phyloP scores from a whole-genome alignment of 257 asterid species.

The Henckelia pumila region DNA sequence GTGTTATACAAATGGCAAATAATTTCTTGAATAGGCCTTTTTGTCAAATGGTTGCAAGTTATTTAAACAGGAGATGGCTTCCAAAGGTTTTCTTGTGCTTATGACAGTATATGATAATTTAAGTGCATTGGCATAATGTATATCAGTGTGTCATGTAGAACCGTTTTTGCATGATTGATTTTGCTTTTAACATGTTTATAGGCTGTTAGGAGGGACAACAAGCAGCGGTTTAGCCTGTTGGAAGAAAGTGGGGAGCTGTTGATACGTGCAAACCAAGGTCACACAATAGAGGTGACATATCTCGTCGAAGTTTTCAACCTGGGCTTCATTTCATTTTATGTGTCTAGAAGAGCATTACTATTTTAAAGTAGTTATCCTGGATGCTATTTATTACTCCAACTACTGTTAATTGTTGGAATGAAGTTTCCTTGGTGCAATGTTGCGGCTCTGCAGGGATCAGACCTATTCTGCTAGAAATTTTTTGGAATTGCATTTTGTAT shows the following conservation, averaged over 20 bases:
- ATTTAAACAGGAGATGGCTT: background rate
- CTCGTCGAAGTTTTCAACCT: slow-evolving; percentile 7
- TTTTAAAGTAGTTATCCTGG: slow-evolving; percentile 7
- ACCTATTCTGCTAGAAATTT: slow-evolving; percentile 9
- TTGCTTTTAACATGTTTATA: slow-evolving; percentile 24
- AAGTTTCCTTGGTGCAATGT: background rate
- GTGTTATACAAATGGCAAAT: background rate
- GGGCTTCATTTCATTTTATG: slow-evolving; percentile 3
- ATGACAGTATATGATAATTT: background rate
- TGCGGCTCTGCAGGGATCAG: background rate
- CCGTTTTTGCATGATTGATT: slow-evolving; percentile 2
- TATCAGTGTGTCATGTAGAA: slow-evolving; percentile 3
- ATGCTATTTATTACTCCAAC: background rate
- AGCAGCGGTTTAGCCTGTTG: slow-evolving; percentile 74
- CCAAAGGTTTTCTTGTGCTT: background rate
- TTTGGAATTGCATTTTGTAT: background rate
- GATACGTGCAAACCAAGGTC: slow-evolving; percentile 98
- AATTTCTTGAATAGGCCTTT: background rate
- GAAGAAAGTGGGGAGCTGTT: slow-evolving; percentile 84
- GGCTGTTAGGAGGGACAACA: slow-evolving; percentile 86
- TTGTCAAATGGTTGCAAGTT: background rate
- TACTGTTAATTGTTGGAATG: slow-evolving; percentile 1
- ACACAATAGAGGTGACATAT: slow-evolving; percentile 53
- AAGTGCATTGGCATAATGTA: background rate
- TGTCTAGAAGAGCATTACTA: background rate